A percentile compares a stretch with the other conserved stretches of the same genome.
Evolutionary conservation across 2,329 filamentous ascomycete genomes (phyloP).

Genomic region (Fusarium pilosicola): DNA sequence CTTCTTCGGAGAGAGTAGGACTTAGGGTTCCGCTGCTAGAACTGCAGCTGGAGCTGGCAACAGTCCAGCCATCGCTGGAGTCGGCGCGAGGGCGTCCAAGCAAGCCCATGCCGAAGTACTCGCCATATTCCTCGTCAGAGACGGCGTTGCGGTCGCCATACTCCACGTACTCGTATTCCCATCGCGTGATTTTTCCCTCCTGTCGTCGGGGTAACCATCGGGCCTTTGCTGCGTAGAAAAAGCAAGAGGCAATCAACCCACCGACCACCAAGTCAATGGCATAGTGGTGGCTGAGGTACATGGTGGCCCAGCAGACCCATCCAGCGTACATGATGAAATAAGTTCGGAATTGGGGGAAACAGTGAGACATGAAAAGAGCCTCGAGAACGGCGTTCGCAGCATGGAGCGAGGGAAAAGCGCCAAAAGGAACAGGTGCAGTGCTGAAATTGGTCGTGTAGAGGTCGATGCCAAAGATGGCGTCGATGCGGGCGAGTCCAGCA

Average conservation of each 20-base stretch:
- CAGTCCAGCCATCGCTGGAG: conserved; percentile 89
- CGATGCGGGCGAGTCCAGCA: conserved; percentile 87
- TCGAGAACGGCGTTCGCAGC: conserved; percentile 89
- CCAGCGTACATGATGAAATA: conserved; percentile 85
- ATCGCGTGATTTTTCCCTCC: conserved; percentile 84
- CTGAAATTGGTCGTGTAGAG: conserved; percentile 94
- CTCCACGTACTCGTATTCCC: conserved; percentile 96
- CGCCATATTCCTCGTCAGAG: conserved; percentile 59
- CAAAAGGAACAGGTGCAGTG: conserved; percentile 90
- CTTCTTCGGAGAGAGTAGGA: conserved; percentile 59
- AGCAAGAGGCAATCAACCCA: conserved; percentile 78
- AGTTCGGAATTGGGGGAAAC: conserved; percentile 84
- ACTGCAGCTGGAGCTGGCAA: conserved; percentile 76
- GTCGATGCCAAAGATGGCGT: conserved; percentile 89
- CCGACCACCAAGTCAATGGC: conserved; percentile 92
- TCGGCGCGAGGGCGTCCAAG: conserved; percentile 55
- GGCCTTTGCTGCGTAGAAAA: conserved; percentile 84
- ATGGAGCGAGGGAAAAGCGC: conserved; percentile 93
- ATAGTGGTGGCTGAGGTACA: conserved; percentile 98
- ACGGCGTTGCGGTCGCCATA: conserved; percentile 69
- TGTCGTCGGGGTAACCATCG: conserved; percentile 86
- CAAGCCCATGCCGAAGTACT: conserved; percentile 59
- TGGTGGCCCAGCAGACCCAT: conserved; percentile 98
- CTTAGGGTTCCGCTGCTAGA: conserved; percentile 62
- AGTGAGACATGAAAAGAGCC: conserved; percentile 91